These are phyloP conservation scores for Aureobasidium sp. DNA, from an alignment of 2,329 filamentous ascomycete species.

Conservation along the genomic window DNA sequence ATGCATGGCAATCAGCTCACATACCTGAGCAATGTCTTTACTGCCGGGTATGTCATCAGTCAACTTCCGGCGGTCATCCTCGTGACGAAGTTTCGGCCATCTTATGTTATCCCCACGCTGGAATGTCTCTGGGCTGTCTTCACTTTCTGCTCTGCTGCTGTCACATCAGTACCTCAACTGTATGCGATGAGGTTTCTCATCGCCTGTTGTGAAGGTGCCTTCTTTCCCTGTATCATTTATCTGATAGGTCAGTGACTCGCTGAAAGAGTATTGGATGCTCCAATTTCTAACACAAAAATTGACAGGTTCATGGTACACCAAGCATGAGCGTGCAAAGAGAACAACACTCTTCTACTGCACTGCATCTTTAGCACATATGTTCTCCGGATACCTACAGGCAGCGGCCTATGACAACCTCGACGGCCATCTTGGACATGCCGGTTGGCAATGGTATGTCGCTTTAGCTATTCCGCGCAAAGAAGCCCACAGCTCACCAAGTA, in stretches of 20 bases:
- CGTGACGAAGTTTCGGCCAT: constrained; percentile 36
- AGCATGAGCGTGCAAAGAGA: constrained; percentile 26
- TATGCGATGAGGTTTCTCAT: constrained; percentile 13
- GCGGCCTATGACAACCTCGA: constrained; percentile 39
- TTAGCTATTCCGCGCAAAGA: too few relatives aligned
- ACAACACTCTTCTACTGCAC: constrained; percentile 46
- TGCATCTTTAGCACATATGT: constrained; percentile 46
- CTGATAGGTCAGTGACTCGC: neutral
- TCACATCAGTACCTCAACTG: constrained; percentile 31
- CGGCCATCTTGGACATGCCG: constrained; percentile 40
- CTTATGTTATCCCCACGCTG: constrained; percentile 42
- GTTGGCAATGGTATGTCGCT: constrained; percentile 41
- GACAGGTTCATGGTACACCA: constrained; percentile 13
- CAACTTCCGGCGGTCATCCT: constrained; percentile 46
- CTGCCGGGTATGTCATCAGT: constrained; percentile 41
- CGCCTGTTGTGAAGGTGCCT: constrained; percentile 15
- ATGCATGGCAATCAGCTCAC: constrained; percentile 47
- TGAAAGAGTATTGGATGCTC: neutral
- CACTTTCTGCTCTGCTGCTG: constrained; percentile 47
- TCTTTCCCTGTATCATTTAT: constrained; percentile 16
- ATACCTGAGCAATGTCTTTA: constrained; percentile 47
- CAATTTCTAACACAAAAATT: neutral
- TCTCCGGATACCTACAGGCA: constrained; percentile 54
- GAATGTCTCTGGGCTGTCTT: constrained; percentile 50
- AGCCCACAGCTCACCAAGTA: neutral